Evolutionary conservation across 2,329 filamentous ascomycete genomes (phyloP).

Genomic region (Celoporthe dispersa): DNA sequence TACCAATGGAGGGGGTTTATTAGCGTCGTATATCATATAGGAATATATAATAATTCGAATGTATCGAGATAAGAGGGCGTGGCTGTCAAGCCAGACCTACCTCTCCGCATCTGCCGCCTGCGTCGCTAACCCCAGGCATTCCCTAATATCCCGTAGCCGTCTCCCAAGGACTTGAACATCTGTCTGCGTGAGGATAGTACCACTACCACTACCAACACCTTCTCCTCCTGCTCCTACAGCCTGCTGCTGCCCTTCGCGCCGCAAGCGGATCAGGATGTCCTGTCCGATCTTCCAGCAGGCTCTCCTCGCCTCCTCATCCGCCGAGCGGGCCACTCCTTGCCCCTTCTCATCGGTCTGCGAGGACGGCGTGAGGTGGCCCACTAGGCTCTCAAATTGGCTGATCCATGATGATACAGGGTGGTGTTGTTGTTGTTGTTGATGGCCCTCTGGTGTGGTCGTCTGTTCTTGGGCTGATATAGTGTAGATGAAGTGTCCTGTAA

Average conservation of each 20-base stretch:
- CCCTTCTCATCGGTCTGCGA: neutral
- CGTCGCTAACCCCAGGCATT: conserved; percentile 6
- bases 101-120: neutral
- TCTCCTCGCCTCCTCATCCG: neutral
- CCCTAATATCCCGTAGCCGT: conserved; percentile 9
- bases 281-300: conserved; percentile 25
- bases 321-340: neutral
- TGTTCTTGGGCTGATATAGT: neutral
- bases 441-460: neutral
- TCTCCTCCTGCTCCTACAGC: neutral
- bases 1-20: neutral
- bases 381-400: neutral
- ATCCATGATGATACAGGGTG: neutral
- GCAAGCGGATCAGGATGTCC: conserved; percentile 20
- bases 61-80: neutral
- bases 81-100: neutral
- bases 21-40: neutral
- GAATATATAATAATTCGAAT: no score
- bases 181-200: conserved; percentile 13
- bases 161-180: conserved; percentile 13
- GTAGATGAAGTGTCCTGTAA: neutral
- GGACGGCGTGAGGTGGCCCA: neutral
- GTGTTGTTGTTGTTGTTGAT: neutral
- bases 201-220: neutral
- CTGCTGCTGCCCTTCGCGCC: neutral